These are phyloP conservation scores for Lojkania enalia DNA, from an alignment of 2,329 filamentous ascomycete genomes.

Conservation along the genomic window DNA sequence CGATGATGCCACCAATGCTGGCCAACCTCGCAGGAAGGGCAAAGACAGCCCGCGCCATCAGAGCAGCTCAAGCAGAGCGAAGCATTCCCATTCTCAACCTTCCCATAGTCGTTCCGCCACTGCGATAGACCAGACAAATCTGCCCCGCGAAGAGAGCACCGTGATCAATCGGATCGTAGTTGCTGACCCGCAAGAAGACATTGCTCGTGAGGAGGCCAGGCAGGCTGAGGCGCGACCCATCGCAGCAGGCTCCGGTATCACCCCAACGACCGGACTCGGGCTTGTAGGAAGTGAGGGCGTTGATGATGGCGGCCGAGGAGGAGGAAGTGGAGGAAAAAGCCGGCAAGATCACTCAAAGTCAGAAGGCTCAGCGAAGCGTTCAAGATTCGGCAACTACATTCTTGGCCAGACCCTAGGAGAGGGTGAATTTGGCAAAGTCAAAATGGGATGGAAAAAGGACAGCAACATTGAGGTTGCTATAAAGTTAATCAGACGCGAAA, in stretches of 20 bases:
- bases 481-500: constrained; percentile 94
- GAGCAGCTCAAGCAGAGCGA: constrained; percentile 31
- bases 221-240: constrained; percentile 62
- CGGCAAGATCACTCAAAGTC: constrained; percentile 62
- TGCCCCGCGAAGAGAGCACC: constrained; percentile 76
- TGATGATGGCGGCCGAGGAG: constrained; percentile 51
- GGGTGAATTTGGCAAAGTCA: constrained; percentile 98
- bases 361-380: constrained; percentile 66
- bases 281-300: constrained; percentile 56
- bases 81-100: constrained; percentile 42
- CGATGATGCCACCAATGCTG: constrained; percentile 22
- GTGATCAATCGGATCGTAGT: constrained; percentile 77
- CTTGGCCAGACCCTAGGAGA: constrained; percentile 95
- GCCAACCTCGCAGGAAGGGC: constrained; percentile 53
- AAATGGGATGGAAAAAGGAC: constrained; percentile 96
- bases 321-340: constrained; percentile 48
- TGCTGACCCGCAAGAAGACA: constrained; percentile 73
- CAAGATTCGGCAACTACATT: constrained; percentile 93
- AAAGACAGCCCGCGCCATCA: constrained; percentile 50
- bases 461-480: constrained; percentile 92
- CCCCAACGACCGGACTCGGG: constrained; percentile 53
- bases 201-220: constrained; percentile 71
- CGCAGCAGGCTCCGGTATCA: constrained; percentile 47
- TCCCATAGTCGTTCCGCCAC: constrained; percentile 50
- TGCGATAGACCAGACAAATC: constrained; percentile 56